A percentile compares a stretch with the other conserved stretches of the same genome.
Evolutionary conservation across 2,329 filamentous ascomycete genomes (phyloP).

Genomic region (Thielaviopsis populi): DNA sequence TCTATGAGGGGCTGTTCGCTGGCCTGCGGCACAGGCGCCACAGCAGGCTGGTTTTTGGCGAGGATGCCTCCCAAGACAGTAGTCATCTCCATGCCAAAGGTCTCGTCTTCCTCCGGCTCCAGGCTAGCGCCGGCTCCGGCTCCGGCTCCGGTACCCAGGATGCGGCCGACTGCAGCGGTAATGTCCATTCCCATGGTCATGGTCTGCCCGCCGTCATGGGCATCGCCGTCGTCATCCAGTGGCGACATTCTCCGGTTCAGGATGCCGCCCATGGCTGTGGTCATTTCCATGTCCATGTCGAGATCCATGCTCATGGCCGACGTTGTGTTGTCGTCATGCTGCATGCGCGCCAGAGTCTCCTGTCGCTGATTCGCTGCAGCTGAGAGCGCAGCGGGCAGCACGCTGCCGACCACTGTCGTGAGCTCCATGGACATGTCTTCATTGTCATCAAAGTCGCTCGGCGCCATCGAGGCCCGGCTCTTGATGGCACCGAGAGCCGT

Average conservation of each 20-base stretch:
- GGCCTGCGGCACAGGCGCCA: neutral
- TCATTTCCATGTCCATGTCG: constrained; percentile 93
- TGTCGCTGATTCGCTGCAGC: constrained; percentile 22
- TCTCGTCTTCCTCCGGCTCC: constrained; percentile 24
- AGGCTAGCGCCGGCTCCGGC: constrained; percentile 17
- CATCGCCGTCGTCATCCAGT: constrained; percentile 24
- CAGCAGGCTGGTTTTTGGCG: constrained; percentile 7
- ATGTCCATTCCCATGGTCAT: constrained; percentile 43
- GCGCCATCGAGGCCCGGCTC: constrained; percentile 22
- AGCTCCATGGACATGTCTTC: constrained; percentile 72
- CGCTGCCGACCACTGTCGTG: constrained; percentile 47
- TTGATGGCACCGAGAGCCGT: constrained; percentile 60
- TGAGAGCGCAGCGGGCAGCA: constrained; percentile 26
- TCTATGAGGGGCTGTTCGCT: constrained; percentile 20
- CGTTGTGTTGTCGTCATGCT: constrained; percentile 20
- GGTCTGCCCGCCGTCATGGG: constrained; percentile 22
- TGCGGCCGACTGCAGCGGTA: constrained; percentile 42
- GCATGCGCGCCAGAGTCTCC: constrained; percentile 19
- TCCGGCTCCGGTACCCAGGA: constrained; percentile 27
- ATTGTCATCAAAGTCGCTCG: constrained; percentile 30
- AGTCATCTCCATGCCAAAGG: constrained; percentile 54
- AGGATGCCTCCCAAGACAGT: constrained; percentile 48
- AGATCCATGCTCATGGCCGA: constrained; percentile 47
- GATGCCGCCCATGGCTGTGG: constrained; percentile 66
- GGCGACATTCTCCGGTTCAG: constrained; percentile 33